These are phyloP conservation scores for Gentiana macrophylla DNA, from an alignment of 257 asterid genomes.

Conservation along the genomic window DNA sequence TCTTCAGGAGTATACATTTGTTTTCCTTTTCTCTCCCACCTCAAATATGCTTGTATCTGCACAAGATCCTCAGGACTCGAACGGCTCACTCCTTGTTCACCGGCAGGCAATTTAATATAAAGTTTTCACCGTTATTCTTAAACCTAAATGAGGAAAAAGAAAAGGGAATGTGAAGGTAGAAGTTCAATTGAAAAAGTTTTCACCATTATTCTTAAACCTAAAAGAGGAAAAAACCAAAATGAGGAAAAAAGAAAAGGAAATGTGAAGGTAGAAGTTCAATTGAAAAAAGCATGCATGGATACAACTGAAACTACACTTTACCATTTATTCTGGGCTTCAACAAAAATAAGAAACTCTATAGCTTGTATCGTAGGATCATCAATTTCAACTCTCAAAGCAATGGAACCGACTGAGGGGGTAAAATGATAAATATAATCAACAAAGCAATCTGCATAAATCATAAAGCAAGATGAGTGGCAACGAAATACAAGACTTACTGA, in stretches of 20 bases:
- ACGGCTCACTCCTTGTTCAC: slow-evolving; percentile 29
- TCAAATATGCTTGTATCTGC: slow-evolving; percentile 80
- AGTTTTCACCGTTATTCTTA: slow-evolving; percentile 75
- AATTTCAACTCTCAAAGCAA: slow-evolving; percentile 70
- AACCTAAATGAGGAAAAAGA: slow-evolving; percentile 40
- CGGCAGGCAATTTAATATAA: slow-evolving; percentile 40
- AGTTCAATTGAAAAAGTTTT: slow-evolving; percentile 32
- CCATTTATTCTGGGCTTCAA: slow-evolving; percentile 84
- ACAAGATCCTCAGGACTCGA: slow-evolving; percentile 98
- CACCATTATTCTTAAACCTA: slow-evolving; percentile 89
- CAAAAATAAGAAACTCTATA: slow-evolving; percentile 80
- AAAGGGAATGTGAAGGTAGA: background rate
- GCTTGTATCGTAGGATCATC: slow-evolving; percentile 80
- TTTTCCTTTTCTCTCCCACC: slow-evolving; percentile 97
- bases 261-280: background rate
- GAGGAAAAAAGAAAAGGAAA: slow-evolving; percentile 1
- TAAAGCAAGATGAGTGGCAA: slow-evolving; percentile 2
- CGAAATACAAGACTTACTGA: slow-evolving; percentile 39
- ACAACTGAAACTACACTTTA: slow-evolving; percentile 12
- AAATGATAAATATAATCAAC: background rate
- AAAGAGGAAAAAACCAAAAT: slow-evolving; percentile 11
- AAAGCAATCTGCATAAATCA: slow-evolving; percentile 4
- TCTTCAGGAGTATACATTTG: slow-evolving; percentile 68
- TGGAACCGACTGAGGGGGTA: slow-evolving; percentile 54
- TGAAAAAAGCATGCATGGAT: background rate